Base-by-base conservation (phyloP, 805 yeast genomes). In the Scheffersomyces amazonensis region DNA sequence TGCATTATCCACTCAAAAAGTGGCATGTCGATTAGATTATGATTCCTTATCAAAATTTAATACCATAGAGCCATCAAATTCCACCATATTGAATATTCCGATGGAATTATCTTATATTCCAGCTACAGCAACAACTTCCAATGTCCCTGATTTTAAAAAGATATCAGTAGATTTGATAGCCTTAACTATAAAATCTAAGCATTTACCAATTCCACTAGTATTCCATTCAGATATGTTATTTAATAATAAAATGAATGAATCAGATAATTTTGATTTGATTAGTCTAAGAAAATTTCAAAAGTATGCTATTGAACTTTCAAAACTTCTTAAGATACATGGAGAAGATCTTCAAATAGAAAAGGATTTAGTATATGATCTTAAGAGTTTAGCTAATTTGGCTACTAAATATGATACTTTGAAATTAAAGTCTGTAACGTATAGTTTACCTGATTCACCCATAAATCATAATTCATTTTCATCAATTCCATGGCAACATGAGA, bases 181-280 rank as follows among this genome's bases (percentile, higher is more conserved):
- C 2, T 42, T 60, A 28, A 60, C 69, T 0, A 41, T 62, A 17
- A 59, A 59, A 41, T 56, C 69, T 2, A 59, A 58, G 37, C 44
- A 47, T 16, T 31, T 56, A 12, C 67, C 68, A 0, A 58, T 66
- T 9, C 72, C 71, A 0, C 46, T 63, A 2, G 66, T 61, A 11
- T 37, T 66, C 32, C 60, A 58, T 34, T 60, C 58, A 19, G 71
- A 63, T 37, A 57, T 62, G 57, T 33, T 61, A 5, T 67, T 64
- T 47, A 56, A 55, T 25, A 63, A 66, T 44, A 54, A 49, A 35
- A 41, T 52, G 17, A 52, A 47, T 31, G 43, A 43, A 0, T 28
- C 48, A 2, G 71, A 67, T 36, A 56, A 55, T 35, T 65, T 63
- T 41, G 63, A 62, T 35, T 35, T 49, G 31, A 40, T 57, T n/a